Evolutionary conservation across 495 filamentous ascomycete genomes (phyloP), one percentile per base, ranked within the genome.

Genomic region (Penicillium pulvis): DNA sequence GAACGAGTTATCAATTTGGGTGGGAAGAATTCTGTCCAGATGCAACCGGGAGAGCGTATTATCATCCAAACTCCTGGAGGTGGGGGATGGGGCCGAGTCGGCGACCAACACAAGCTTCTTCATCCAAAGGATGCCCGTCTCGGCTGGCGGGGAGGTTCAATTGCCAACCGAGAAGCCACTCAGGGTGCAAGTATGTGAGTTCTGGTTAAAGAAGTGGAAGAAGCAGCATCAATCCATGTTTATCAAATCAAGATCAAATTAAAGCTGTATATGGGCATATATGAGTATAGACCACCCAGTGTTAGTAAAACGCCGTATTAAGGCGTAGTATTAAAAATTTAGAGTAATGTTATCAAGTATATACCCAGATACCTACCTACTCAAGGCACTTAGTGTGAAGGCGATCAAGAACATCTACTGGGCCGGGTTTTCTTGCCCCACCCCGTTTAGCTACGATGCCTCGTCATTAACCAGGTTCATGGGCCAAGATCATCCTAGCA

Each of bases 1-100:
- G 83, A 87, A 62, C 74, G 87, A 55, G 74, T 73, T 44, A 88
- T 95, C 58, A 95, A 90, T 66, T 55, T 96, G 28, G 92, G 92
- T 1, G 90, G 83, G 11, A 96, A 96, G 81, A 96, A 96, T 67
- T 92, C 88, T 33, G 90, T 89, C 39, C 79, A 81, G 26, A 95
- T 97, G 90, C 75, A 85, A 63, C 68, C 84, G 0, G 92, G 92
- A 3, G 92, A 97, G 69, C 80, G 90, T 10, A 93, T 96, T 58
- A 89, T 96, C 57, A 74, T 81, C 28, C 63, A 69, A 23, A 81
- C 78, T 10, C 78, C 78, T 26, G 78, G 78, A 35, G 78, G 78
- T 31, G 77, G 78, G 45, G 77, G 76, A 45, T 81, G 75, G 75
- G 78, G 78, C 17, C 49, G 20, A 36, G 43, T 33, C 19, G 64